A percentile compares a stretch with the other conserved stretches of the same genome.
Conservation (phyloP, 768 basidiomycete species). For the Tricholoma matsutake region DNA sequence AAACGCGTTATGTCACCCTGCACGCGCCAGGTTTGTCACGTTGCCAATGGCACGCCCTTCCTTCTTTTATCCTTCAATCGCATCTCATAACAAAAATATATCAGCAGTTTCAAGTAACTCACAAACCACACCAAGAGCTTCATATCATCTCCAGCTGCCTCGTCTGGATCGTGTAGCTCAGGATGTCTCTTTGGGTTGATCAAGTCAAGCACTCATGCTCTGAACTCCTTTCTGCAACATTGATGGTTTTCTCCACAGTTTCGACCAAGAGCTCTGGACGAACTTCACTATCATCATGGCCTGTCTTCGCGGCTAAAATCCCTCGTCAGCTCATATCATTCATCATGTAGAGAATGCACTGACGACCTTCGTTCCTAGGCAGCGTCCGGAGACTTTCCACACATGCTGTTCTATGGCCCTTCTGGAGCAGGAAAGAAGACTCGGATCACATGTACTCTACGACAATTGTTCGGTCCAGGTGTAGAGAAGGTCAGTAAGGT, state of each 20-base stretch:
- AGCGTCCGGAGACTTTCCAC: conserved; percentile 91
- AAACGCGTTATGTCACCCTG: too few relatives aligned
- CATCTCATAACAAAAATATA: too few relatives aligned
- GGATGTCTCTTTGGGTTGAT: conserved; percentile 73
- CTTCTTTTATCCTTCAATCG: too few relatives aligned
- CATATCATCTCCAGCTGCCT: neutral
- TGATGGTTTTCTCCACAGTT: conserved; percentile 46
- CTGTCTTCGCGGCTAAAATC: conserved; percentile 80
- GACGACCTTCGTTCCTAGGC: conserved; percentile 45
- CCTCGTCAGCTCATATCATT: conserved; percentile 45
- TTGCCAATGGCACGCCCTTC: too few relatives aligned
- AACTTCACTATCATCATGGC: conserved; percentile 82
- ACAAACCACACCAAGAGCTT: too few relatives aligned
- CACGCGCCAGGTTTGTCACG: too few relatives aligned
- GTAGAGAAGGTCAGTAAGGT: conserved; percentile 75
- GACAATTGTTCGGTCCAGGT: conserved; percentile 86
- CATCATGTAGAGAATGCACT: neutral
- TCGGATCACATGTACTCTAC: conserved; percentile 83
- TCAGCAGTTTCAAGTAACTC: too few relatives aligned
- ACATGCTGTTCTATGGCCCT: conserved; percentile 96
- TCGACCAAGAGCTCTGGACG: conserved; percentile 79
- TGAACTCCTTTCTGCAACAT: neutral
- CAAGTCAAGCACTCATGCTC: conserved; percentile 33
- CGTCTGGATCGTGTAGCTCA: neutral
- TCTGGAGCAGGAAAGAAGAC: conserved; percentile 99